Evolutionary conservation across 768 basidiomycete genomes (phyloP).

Genomic region (Tulasnella sp.): DNA sequence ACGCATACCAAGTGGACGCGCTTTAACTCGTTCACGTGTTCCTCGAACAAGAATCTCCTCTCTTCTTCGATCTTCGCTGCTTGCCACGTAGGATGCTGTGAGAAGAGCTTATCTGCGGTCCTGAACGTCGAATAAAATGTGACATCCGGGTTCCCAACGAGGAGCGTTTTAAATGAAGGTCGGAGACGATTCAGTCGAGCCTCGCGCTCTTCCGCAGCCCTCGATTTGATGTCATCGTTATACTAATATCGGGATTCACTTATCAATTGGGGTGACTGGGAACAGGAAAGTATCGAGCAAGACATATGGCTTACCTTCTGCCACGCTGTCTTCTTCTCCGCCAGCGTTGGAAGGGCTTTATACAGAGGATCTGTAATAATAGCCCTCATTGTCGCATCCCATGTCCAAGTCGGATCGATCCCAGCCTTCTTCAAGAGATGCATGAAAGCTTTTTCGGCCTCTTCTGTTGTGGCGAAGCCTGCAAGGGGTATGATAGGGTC

Average conservation of each 20-base stretch:
- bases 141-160: constrained; percentile 77
- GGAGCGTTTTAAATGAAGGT: constrained; percentile 71
- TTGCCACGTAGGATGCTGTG: constrained; percentile 84
- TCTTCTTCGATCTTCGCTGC: constrained; percentile 79
- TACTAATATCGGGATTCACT: constrained; percentile 41
- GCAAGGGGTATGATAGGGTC: constrained; percentile 85
- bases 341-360: constrained; percentile 83
- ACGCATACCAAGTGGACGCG: constrained; percentile 74
- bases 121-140: constrained; percentile 86
- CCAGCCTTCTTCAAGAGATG: constrained; percentile 82
- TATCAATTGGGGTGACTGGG: no score
- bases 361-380: constrained; percentile 98
- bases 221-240: constrained; percentile 60
- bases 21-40: constrained; percentile 78
- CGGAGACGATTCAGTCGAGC: constrained; percentile 73
- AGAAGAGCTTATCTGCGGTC: constrained; percentile 79
- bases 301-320: constrained; percentile 56
- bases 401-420: constrained; percentile 87
- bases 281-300: no score
- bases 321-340: constrained; percentile 90
- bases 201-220: constrained; percentile 81
- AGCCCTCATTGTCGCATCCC: constrained; percentile 97
- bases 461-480: constrained; percentile 74
- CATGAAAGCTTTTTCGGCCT: constrained; percentile 90
- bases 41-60: constrained; percentile 79